These are phyloP conservation scores for Suaeda aralocaspica DNA, from an alignment of 148 eudicot genomes.

Conservation along the genomic window DNA sequence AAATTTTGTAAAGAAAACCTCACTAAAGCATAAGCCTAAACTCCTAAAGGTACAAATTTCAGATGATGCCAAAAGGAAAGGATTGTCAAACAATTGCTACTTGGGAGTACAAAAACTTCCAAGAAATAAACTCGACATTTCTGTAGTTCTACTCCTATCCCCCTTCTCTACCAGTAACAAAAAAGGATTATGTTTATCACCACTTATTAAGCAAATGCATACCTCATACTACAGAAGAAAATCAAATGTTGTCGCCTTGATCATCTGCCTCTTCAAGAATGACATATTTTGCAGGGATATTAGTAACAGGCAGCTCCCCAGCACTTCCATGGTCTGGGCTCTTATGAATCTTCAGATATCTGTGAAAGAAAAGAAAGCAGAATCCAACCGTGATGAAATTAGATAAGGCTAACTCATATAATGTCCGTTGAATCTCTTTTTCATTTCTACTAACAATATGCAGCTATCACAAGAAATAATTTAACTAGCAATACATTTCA, in stretches of 20 bases:
- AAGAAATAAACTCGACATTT: too few species aligned
- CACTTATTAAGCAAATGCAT: conserved; percentile 1
- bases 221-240: conserved; percentile 18
- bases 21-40: too few species aligned
- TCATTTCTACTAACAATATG: background rate
- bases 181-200: too few species aligned
- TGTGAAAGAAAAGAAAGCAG: conserved; percentile 22
- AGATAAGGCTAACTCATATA: background rate
- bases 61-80: too few species aligned
- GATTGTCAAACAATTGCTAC: too few species aligned
- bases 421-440: background rate
- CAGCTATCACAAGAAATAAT: background rate
- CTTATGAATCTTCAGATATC: conserved; percentile 73
- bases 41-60: too few species aligned
- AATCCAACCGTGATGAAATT: background rate
- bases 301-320: conserved; percentile 27
- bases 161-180: too few species aligned
- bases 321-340: conserved; percentile 35
- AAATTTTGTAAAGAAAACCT: too few species aligned
- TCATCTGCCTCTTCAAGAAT: conserved; percentile 84
- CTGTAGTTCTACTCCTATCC: too few species aligned
- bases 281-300: conserved; percentile 66
- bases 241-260: conserved; percentile 46
- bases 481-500: background rate
- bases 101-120: too few species aligned